Base-by-base conservation (phyloP, 805 yeast genomes). In the Zygotorulaspora chibaensis region DNA sequence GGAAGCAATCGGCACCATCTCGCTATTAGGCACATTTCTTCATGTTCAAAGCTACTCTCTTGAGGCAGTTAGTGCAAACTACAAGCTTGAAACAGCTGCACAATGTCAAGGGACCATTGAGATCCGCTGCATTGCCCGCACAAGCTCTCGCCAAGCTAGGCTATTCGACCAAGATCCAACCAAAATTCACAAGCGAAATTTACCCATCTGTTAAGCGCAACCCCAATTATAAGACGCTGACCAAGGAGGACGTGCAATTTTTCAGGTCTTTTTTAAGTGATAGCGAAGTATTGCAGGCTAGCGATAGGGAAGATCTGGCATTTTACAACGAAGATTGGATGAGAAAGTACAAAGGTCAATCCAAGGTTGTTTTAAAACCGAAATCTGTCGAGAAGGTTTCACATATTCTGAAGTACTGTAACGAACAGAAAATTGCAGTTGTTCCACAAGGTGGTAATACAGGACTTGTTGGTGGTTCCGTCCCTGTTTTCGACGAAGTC, bases 381-480 rank as follows among this genome's bases (percentile, higher is more conserved):
- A 84, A 81, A 57, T 76, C 85, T 11, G 79, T 87, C 2, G 80
- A 83, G 51, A 90, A 90, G 65, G 83, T 91, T 13, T 74, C 90
- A 2, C 61, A 79, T 56, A 87, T 91, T 51, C 61, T 91, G 61
- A 80, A 79, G 63, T 84, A 88, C 67, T 87, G 96, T 71, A 84
- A 85, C 60, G 86, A 82, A 26, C 67, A 80, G 40, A 78, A 75
- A 49, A 67, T 90, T 25, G 96, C 97, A 0, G 80, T 90, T 39
- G 96, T 88, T 8, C 97, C 98, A 12, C 97, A 91, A 69, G 96
- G 97, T 62, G 98, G 98, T 56, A 90, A 91, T 68, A 91, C 97
- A 1, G 96, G 96, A 23, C 75, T 90, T 38, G 98, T 90, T 35
- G 98, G 97, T 53, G 98, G 97, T 3, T 84, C 96, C 4, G 79